phyloP scores from a whole-genome alignment of 1,284 basidiomycete genomes.

The Fomitopsis schrenkii region DNA sequence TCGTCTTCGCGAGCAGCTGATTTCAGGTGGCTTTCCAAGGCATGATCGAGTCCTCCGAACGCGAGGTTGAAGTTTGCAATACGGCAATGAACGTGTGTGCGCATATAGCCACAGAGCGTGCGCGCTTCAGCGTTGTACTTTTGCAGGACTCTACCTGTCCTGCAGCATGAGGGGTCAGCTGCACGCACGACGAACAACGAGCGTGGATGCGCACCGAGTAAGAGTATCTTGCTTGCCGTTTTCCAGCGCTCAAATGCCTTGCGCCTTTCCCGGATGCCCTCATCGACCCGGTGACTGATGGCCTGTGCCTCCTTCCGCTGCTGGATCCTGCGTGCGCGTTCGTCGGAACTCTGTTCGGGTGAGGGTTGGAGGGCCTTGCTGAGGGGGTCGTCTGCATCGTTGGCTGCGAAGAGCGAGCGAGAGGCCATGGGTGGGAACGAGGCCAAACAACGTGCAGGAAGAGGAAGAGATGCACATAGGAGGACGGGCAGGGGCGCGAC shows the following conservation, averaged over 20 bases:
- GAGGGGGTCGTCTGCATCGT: conserved; percentile 32
- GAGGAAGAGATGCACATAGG: background rate
- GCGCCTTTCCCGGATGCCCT: conserved; percentile 45
- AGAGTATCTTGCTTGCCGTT: conserved; percentile 57
- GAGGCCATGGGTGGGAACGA: background rate
- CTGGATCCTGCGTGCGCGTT: conserved; percentile 36
- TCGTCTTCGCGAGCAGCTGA: conserved; percentile 47
- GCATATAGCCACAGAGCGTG: conserved; percentile 2
- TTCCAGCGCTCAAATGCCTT: conserved; percentile 49
- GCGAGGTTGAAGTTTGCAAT: conserved; percentile 59
- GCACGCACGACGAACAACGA: background rate
- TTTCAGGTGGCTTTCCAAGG: conserved; percentile 60
- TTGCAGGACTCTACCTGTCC: conserved; percentile 70
- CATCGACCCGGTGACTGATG: conserved; percentile 53
- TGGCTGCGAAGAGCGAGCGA: background rate
- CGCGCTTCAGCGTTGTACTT: conserved; percentile 68
- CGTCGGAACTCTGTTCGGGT: conserved; percentile 40
- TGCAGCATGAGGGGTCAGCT: conserved; percentile 17
- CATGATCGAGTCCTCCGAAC: conserved; percentile 56
- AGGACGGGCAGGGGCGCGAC: background rate
- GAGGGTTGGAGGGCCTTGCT: conserved; percentile 30
- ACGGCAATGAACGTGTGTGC: background rate
- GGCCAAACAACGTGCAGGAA: background rate
- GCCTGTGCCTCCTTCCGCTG: conserved; percentile 40
- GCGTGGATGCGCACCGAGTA: conserved; percentile 42